A percentile compares a stretch with the other conserved stretches of the same genome.
Conservation (phyloP, 345 rosid genomes). For the Eutrema heterophyllum region DNA sequence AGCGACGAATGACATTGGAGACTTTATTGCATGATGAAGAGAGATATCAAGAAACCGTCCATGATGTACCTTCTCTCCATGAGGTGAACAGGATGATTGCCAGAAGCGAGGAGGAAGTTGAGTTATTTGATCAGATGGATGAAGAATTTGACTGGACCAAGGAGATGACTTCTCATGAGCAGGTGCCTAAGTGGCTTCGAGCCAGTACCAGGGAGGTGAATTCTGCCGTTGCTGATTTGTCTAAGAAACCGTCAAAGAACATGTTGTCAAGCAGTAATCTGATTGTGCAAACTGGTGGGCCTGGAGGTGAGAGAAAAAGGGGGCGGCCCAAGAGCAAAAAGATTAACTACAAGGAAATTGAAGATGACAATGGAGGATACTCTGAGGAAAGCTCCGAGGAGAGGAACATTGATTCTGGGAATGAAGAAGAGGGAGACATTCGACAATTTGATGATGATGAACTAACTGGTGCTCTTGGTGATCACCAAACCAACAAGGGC, state of each 20-base stretch:
- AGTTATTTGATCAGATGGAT: slow-evolving; percentile 99
- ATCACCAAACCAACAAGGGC: slow-evolving; percentile 48
- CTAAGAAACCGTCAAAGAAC: slow-evolving; percentile 85
- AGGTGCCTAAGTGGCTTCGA: slow-evolving; percentile 99
- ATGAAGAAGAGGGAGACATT: slow-evolving; percentile 89
- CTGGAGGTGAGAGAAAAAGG: slow-evolving; percentile 76
- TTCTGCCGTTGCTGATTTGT: slow-evolving; percentile 56
- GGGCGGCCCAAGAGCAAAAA: slow-evolving; percentile 86
- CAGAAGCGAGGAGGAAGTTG: slow-evolving; percentile 92
- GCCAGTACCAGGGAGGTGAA: slow-evolving; percentile 82
- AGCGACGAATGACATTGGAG: slow-evolving; percentile 95
- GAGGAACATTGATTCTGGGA: slow-evolving; percentile 66
- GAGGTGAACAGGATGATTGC: slow-evolving; percentile 98
- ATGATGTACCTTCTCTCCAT: slow-evolving; percentile 95
- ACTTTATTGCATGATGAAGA: slow-evolving; percentile 97
- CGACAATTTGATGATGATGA: slow-evolving; percentile 85
- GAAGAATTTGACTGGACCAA: slow-evolving; percentile 92
- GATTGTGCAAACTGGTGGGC: slow-evolving; percentile 49
- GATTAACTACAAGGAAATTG: slow-evolving; percentile 92
- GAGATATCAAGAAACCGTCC: slow-evolving; percentile 97
- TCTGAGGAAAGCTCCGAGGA: slow-evolving; percentile 92
- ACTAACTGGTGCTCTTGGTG: slow-evolving; percentile 56
- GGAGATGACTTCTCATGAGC: slow-evolving; percentile 90
- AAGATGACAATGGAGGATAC: slow-evolving; percentile 81
- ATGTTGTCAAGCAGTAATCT: slow-evolving; percentile 46